Percentiles rank a stretch among this genome's conserved stretches.
phyloP scores from a whole-genome alignment of 306 rosid genomes.

The Corylus avellana region DNA sequence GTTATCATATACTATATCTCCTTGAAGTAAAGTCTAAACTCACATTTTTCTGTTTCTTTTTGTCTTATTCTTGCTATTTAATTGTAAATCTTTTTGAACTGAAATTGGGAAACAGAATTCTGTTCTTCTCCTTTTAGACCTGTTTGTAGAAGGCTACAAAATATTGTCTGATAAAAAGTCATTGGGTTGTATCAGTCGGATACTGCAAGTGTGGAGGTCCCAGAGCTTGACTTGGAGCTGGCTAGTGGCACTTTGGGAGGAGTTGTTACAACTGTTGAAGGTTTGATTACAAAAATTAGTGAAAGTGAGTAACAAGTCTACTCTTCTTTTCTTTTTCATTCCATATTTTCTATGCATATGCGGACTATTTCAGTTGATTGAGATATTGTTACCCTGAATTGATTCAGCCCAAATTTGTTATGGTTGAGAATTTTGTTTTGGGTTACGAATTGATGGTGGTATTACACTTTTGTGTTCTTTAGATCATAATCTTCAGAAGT shows the following conservation, averaged over 20 bases:
- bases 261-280: constrained; percentile 80
- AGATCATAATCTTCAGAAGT: not conserved
- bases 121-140: not conserved
- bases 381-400: not conserved
- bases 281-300: constrained; percentile 56
- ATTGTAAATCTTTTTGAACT: not conserved
- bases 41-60: not conserved
- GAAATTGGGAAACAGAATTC: not conserved
- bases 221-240: constrained; percentile 88
- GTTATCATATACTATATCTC: not conserved
- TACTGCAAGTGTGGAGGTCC: constrained; percentile 53
- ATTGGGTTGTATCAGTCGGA: constrained; percentile 45
- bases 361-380: too few relatives aligned
- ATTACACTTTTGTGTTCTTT: not conserved
- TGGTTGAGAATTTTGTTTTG: not conserved
- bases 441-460: not conserved
- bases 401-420: not conserved
- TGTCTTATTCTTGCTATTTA: not conserved
- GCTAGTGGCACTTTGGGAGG: constrained; percentile 68
- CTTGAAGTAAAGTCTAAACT: not conserved
- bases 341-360: not conserved
- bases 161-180: constrained; percentile 21
- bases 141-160: constrained; percentile 11
- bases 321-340: not conserved
- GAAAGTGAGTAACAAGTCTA: constrained; percentile 49